Conservation (phyloP, 2,329 filamentous ascomycete species). For the Basipetospora chlamydospora region DNA sequence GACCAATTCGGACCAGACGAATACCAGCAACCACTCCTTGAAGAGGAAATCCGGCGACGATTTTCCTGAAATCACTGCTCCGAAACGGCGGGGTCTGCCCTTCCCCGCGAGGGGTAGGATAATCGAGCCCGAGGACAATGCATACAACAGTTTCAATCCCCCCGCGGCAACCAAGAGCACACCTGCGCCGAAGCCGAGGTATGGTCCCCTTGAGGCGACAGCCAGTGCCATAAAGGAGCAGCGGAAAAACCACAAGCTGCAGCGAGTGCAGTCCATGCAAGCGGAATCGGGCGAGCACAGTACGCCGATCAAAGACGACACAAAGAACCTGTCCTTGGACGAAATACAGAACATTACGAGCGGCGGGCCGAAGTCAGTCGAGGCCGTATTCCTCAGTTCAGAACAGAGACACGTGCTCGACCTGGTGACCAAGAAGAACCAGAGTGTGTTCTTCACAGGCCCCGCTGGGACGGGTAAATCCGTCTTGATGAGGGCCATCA, state of each 20-base stretch:
- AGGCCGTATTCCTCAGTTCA: constrained; percentile 57
- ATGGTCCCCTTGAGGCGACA: constrained; percentile 53
- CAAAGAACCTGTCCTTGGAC: constrained; percentile 25
- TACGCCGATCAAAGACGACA: constrained; percentile 23
- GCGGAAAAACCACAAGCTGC: constrained; percentile 48
- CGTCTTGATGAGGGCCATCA: constrained; percentile 85
- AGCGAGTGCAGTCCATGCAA: constrained; percentile 13
- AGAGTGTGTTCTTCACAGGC: constrained; percentile 96
- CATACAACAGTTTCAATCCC: constrained; percentile 17
- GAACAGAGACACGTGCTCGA: constrained; percentile 78
- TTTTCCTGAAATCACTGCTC: constrained; percentile 18
- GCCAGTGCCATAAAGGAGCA: constrained; percentile 64
- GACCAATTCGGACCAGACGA: constrained; percentile 3
- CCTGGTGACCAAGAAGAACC: constrained; percentile 62
- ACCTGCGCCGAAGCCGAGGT: constrained; percentile 19
- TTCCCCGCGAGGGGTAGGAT: constrained; percentile 11
- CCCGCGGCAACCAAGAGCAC: constrained; percentile 17
- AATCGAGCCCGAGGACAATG: constrained; percentile 15
- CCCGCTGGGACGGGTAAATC: constrained; percentile 96
- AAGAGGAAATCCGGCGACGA: constrained; percentile 29
- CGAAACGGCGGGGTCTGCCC: constrained; percentile 52
- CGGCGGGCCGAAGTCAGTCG: constrained; percentile 25
- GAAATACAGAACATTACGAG: constrained; percentile 28
- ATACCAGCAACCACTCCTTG: constrained; percentile 13
- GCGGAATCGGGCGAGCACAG: background rate